Evolutionary conservation across 306 rosid genomes (phyloP).

Genomic region (Ormosia semicastrata): DNA sequence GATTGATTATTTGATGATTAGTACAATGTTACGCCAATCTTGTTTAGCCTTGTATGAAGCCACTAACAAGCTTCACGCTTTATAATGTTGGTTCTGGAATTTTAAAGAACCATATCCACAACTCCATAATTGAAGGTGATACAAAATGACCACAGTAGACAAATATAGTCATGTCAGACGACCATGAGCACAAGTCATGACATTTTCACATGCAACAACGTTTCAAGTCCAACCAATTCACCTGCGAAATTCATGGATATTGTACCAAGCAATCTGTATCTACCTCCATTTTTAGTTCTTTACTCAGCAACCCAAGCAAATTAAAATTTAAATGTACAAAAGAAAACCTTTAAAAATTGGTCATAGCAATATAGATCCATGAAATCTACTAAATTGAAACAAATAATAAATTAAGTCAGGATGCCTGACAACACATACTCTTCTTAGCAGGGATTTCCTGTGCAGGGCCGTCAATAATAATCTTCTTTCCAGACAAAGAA

Average conservation of each 20-base stretch:
- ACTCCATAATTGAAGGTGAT: neutral
- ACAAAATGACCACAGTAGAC: neutral
- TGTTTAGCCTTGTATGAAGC: neutral
- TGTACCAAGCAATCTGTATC: conserved; percentile 16
- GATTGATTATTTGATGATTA: neutral
- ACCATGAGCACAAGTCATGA: neutral
- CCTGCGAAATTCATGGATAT: neutral
- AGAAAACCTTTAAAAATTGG: conserved; percentile 51
- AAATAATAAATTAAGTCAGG: conserved; percentile 30
- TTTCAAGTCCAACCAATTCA: neutral
- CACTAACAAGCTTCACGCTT: neutral
- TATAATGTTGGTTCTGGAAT: neutral
- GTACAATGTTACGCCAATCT: neutral
- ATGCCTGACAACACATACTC: conserved; percentile 62
- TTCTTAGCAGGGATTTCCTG: conserved; percentile 79
- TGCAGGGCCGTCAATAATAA: conserved; percentile 78
- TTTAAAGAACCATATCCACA: neutral
- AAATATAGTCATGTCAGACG: neutral
- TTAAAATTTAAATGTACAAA: conserved; percentile 50
- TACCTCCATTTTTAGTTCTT: conserved; percentile 26
- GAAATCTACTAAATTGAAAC: conserved; percentile 32
- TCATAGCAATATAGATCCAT: conserved; percentile 27
- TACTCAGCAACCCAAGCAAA: conserved; percentile 43
- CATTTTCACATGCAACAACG: neutral
- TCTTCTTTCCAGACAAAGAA: conserved; percentile 72